A percentile compares a stretch with the other conserved stretches of the same genome.
Evolutionary conservation across 192 early-diverging fungal species (phyloP).

Genomic region (Coemansia sp.): DNA sequence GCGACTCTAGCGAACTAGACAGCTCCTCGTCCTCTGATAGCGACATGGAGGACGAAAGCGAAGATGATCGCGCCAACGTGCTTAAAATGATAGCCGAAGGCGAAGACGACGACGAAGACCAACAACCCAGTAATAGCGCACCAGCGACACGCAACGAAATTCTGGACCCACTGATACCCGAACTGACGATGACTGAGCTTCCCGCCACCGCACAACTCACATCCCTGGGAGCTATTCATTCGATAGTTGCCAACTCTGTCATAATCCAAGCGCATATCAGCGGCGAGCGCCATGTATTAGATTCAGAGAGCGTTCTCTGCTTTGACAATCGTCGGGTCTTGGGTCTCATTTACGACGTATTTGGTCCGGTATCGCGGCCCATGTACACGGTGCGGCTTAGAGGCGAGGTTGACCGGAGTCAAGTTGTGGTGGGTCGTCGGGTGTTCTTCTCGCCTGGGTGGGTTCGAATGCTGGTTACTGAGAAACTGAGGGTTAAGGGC

Average conservation of each 20-base stretch:
- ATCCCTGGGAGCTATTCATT: slow-evolving; percentile 64
- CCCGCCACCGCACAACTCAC: slow-evolving; percentile 55
- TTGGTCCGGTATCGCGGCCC: slow-evolving; percentile 85
- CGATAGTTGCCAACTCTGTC: slow-evolving; percentile 70
- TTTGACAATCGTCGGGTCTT: slow-evolving; percentile 61
- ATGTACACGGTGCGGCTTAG: slow-evolving; percentile 81
- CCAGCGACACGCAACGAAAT: slow-evolving; percentile 62
- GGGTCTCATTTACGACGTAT: slow-evolving; percentile 79
- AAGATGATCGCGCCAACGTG: not conserved
- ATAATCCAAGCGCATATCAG: slow-evolving; percentile 58
- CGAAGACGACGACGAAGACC: slow-evolving; percentile 16
- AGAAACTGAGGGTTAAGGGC: slow-evolving; percentile 69
- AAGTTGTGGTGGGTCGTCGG: slow-evolving; percentile 42
- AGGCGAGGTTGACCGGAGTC: slow-evolving; percentile 58
- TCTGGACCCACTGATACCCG: slow-evolving; percentile 48
- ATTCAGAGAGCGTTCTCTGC: slow-evolving; percentile 71
- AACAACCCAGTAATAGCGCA: not conserved
- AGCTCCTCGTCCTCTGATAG: slow-evolving; percentile 11
- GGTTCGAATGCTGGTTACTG: slow-evolving; percentile 65
- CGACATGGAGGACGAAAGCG: slow-evolving; percentile 22
- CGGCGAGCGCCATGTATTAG: slow-evolving; percentile 61
- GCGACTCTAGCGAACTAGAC: slow-evolving; percentile 5
- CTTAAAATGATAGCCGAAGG: slow-evolving; percentile 22
- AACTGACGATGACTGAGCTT: slow-evolving; percentile 51
- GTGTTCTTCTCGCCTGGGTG: slow-evolving; percentile 68